phyloP scores from a whole-genome alignment of 78 protist species.

The Dictyostelium brefeldianum region DNA sequence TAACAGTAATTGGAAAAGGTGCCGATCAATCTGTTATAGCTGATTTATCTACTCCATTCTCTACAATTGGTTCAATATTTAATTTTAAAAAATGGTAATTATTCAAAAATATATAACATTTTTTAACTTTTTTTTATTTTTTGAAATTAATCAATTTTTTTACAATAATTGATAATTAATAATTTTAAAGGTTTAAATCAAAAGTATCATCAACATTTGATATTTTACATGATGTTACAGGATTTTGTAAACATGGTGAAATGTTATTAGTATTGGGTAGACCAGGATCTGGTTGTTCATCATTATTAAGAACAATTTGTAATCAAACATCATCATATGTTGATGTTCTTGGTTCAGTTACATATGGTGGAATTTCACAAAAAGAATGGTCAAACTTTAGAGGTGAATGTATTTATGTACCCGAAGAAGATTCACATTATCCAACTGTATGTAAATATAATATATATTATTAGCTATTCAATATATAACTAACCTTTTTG shows the following conservation, averaged over 20 bases:
- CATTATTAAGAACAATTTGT: constrained; percentile 23
- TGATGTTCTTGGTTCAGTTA: constrained; percentile 23
- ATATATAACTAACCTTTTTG: too few species aligned
- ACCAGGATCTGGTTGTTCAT: constrained; percentile 67
- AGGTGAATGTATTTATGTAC: constrained; percentile 52
- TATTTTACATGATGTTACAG: constrained; percentile 61
- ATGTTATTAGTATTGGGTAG: constrained; percentile 66
- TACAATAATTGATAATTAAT: too few species aligned
- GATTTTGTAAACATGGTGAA: constrained; percentile 64
- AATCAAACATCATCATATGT: constrained; percentile 38
- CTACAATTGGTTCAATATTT: neutral
- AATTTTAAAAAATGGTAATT: constrained; percentile 29
- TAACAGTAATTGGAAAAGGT: constrained; percentile 71
- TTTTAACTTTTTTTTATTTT: neutral
- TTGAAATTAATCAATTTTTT: neutral
- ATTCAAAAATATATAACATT: neutral
- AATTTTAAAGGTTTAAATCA: neutral
- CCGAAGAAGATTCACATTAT: constrained; percentile 50
- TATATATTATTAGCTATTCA: too few species aligned
- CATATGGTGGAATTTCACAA: constrained; percentile 26
- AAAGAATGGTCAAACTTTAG: constrained; percentile 17
- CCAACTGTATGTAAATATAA: neutral
- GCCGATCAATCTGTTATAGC: constrained; percentile 50
- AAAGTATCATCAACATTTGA: constrained; percentile 31
- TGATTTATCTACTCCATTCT: constrained; percentile 39